These are phyloP conservation scores for Sporothrix protearum DNA, from an alignment of 2,329 filamentous ascomycete genomes.

Conservation along the genomic window DNA sequence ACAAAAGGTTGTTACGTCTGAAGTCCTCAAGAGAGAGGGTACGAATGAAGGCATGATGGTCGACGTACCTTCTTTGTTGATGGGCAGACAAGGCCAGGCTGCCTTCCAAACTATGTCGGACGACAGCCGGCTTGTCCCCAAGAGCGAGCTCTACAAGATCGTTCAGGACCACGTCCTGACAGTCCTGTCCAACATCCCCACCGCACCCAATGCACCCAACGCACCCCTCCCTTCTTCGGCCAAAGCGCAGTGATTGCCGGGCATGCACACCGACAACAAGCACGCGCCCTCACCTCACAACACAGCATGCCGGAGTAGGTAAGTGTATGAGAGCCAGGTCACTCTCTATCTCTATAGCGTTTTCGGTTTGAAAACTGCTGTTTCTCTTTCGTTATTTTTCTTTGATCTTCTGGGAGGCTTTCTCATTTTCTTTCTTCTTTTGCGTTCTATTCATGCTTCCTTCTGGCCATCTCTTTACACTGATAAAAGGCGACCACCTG, in stretches of 20 bases:
- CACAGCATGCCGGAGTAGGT: not conserved
- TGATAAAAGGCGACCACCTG: not conserved
- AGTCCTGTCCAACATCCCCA: conserved; percentile 12
- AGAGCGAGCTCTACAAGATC: conserved; percentile 7
- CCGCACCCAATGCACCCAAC: conserved; percentile 9
- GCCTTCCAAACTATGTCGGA: not conserved
- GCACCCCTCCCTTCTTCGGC: not conserved
- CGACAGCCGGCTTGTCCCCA: not conserved
- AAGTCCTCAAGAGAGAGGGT: not conserved
- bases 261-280: too few relatives aligned
- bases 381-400: not conserved
- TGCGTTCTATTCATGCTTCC: not conserved
- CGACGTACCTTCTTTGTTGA: not conserved
- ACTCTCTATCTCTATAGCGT: not conserved
- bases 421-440: not conserved
- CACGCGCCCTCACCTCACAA: too few relatives aligned
- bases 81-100: not conserved
- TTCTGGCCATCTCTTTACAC: not conserved
- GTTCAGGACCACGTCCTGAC: conserved; percentile 21
- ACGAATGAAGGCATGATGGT: not conserved
- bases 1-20: not conserved
- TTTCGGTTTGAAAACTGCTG: too few relatives aligned
- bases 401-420: not conserved
- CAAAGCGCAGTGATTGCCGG: not conserved
- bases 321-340: not conserved